Base-by-base conservation (phyloP, 805 yeast genomes). In the Yamadazyma nakazawae region DNA sequence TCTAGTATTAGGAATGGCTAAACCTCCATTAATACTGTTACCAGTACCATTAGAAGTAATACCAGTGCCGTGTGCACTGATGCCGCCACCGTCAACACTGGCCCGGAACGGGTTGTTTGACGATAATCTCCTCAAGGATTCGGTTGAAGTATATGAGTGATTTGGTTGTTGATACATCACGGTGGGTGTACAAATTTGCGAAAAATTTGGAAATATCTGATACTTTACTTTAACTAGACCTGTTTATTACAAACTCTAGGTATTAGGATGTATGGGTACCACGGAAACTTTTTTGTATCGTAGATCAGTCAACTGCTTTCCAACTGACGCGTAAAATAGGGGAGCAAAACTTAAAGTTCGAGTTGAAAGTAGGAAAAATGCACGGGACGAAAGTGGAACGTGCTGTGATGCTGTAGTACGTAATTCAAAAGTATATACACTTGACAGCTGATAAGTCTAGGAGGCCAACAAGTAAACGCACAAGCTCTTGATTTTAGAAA, bases 81-180 rank as follows among this genome's bases (percentile, higher is more conserved):
- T 13, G 32, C 32, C 32, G 11, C 32, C 32, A 12, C 32, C 32
- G 14, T 31, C 41, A 8, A 26, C 14, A 10, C 18, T 26, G 24
- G 39, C 46, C 58, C 92, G 75, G 63, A 85, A 85, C n/a, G 92
- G 92, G 55, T 85, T 85, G 61, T 82, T 82, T 2, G 82, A 70
- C 6, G 90, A 83, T 44, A 82, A 64, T 52, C 81, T 61, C 54
- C 78, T 62, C 36, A 65, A 53, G 37, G 71, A 64, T 39, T 67
- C 71, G 18, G 62, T 50, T 12, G 75, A 68, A 30, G 61, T 56
- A 54, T 61, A 60, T 46, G 65, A 59, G 37, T 59, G 62, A 41
- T 66, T 66, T 21, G 69, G 70, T 53, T 68, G 74, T 51, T 63
- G 68, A 45, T 70, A 71, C 80, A 78, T 53, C 32, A 3, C 32